Base-by-base conservation (phyloP, 805 yeast genomes). In the Candida ortonii region DNA sequence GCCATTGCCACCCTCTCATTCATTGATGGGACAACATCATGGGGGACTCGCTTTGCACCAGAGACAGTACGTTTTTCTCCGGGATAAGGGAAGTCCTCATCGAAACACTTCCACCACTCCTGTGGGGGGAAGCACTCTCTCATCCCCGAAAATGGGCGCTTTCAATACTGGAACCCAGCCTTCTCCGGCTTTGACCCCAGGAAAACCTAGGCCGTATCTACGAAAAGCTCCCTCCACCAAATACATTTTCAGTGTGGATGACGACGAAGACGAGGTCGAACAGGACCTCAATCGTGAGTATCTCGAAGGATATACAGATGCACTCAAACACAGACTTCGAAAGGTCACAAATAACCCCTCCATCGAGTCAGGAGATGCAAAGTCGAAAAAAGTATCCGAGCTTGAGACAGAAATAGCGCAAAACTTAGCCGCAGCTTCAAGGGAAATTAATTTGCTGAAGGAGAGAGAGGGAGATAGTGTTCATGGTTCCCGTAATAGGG, bases 231-330 rank as follows among this genome's bases (percentile, higher is more conserved):
- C 61, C 3, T 50, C 58, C 4, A 36, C 59, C 2, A 56, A 53
- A 35, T 62, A 61, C 36, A 65, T 83, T 1, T 86, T 80, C 54
- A 78, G 88, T 22, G 94, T 85, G 0, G 95, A 86, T 53, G 95
- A 86, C 56, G 87, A 82, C 49, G 75, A 83, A 26, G 74, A 76
- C 43, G 95, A 85, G 43, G 69, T 79, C 12, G 82, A 76, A 40
- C 75, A 72, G 12, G 84, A 75, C 44, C 57, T 71, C 34, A 74
- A 70, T 39, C 57, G 76, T 16, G 74, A 76, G 43, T 84, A 83
- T 50, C 48, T 78, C 20, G 94, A 83, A 50, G 93, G 93, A 0
- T 77, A 75, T 49, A 71, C 71, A 25, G 93, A 82, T 57, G 93
- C 89, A 0, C 51, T 84, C 32, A 70, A 77, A 32, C 67, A 57